Evolutionary conservation across 2,329 filamentous ascomycete genomes (phyloP).

Genomic region (Emericellopsis atlantica): DNA sequence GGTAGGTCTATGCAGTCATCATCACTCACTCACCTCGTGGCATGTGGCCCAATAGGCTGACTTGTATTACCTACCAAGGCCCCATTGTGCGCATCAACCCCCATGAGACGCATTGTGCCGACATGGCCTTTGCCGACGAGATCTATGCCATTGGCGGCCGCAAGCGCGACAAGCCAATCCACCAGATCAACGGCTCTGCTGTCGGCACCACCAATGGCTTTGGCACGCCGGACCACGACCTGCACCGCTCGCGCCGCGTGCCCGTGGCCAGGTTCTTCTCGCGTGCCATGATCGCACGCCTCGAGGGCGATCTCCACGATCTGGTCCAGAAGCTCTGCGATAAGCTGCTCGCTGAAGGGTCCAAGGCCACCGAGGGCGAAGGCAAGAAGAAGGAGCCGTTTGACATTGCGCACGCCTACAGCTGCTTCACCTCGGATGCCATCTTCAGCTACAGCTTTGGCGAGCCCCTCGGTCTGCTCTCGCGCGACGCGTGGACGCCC

Average conservation of each 20-base stretch:
- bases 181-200: conserved; percentile 4
- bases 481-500: conserved; percentile 19
- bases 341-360: conserved; percentile 9
- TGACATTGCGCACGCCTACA: conserved; percentile 13
- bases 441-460: conserved; percentile 25
- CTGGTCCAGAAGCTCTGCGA: conserved; percentile 13
- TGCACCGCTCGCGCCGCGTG: conserved; percentile 12
- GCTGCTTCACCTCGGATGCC: conserved; percentile 24
- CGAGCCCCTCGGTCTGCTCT: conserved; percentile 18
- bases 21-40: background rate
- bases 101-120: conserved; percentile 18
- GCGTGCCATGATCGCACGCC: conserved; percentile 11
- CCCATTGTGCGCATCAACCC: conserved; percentile 24
- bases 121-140: conserved; percentile 16
- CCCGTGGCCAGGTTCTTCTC: conserved; percentile 18
- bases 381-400: conserved; percentile 1
- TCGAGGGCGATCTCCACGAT: conserved; percentile 14
- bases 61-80: conserved; percentile 6
- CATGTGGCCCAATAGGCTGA: background rate
- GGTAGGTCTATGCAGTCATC: conserved; percentile 1
- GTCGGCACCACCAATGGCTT: conserved; percentile 8
- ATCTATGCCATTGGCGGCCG: conserved; percentile 13
- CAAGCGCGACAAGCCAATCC: conserved; percentile 4
- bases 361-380: background rate
- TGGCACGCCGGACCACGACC: conserved; percentile 11